phyloP scores from a whole-genome alignment of 148 eudicot genomes.

The Arbutus unedo region DNA sequence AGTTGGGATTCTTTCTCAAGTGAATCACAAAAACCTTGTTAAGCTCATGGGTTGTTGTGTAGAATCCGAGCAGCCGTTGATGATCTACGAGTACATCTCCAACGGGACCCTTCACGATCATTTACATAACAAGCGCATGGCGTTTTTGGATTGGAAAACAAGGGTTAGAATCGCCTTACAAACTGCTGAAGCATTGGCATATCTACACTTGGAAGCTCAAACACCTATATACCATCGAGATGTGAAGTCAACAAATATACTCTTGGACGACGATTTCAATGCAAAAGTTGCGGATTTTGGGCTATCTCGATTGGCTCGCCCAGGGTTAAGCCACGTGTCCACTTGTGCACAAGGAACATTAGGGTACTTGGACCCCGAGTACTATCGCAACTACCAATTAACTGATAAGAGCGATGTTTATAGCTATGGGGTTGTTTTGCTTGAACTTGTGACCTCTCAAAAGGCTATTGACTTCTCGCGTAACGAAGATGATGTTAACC shows the following conservation, averaged over 20 bases:
- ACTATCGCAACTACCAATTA: slow-evolving; percentile 34
- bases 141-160: slow-evolving; percentile 27
- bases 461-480: slow-evolving; percentile 35
- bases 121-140: slow-evolving; percentile 22
- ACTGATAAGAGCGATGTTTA: slow-evolving; percentile 42
- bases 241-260: slow-evolving; percentile 44
- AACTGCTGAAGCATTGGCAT: slow-evolving; percentile 42
- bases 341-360: slow-evolving; percentile 42
- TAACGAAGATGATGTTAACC: slow-evolving; percentile 33
- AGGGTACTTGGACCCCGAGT: slow-evolving; percentile 46
- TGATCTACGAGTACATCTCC: slow-evolving; percentile 39
- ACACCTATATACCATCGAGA: slow-evolving; percentile 41
- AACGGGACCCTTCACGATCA: slow-evolving; percentile 39
- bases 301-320: slow-evolving; percentile 31
- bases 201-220: slow-evolving; percentile 33
- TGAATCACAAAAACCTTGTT: slow-evolving; percentile 36
- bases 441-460: slow-evolving; percentile 36
- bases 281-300: slow-evolving; percentile 44
- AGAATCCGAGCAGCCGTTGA: slow-evolving; percentile 34
- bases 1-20: slow-evolving; percentile 39
- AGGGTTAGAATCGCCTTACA: slow-evolving; percentile 35
- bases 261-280: slow-evolving; percentile 30
- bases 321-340: slow-evolving; percentile 35
- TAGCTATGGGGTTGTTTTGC: slow-evolving; percentile 40
- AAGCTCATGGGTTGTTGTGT: slow-evolving; percentile 37